Conservation (phyloP, 2,329 filamentous ascomycete genomes). For the Coniochaeta pulveracea region DNA sequence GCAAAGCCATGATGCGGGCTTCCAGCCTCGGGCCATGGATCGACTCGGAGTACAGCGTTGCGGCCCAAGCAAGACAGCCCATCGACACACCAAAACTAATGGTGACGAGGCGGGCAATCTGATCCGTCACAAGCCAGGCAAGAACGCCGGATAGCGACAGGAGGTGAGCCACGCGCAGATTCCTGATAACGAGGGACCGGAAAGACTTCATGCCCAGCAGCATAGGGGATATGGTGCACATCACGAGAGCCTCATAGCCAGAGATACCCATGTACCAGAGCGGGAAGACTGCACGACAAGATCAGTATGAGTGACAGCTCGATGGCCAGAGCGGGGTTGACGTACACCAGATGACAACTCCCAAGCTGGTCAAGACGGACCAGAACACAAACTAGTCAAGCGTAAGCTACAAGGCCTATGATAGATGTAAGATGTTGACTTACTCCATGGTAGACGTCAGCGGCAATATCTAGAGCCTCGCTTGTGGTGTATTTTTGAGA, state of each 20-base stretch:
- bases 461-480: slow-evolving; percentile 67
- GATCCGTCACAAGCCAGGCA: slow-evolving; percentile 65
- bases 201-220: slow-evolving; percentile 62
- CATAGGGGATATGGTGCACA: slow-evolving; percentile 72
- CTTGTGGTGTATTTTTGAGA: slow-evolving; percentile 60
- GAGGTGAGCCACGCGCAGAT: slow-evolving; percentile 62
- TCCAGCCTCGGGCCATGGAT: slow-evolving; percentile 67
- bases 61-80: slow-evolving; percentile 74
- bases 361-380: slow-evolving; percentile 85
- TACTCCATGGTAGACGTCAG: slow-evolving; percentile 88
- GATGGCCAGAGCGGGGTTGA: slow-evolving; percentile 12
- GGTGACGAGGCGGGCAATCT: slow-evolving; percentile 65
- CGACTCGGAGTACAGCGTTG: slow-evolving; percentile 69
- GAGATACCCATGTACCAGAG: slow-evolving; percentile 99
- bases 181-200: slow-evolving; percentile 54
- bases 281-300: slow-evolving; percentile 61
- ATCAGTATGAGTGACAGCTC: neutral
- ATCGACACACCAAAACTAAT: slow-evolving; percentile 73
- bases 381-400: slow-evolving; percentile 73
- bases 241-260: slow-evolving; percentile 82
- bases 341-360: slow-evolving; percentile 87
- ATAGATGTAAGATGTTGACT: slow-evolving; percentile 18
- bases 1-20: slow-evolving; percentile 68
- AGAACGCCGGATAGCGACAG: slow-evolving; percentile 63
- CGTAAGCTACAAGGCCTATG: neutral